Evolutionary conservation across 2,329 filamentous ascomycete species (phyloP), one percentile per base, ranked within the genome.

Genomic region (Whalleya microplaca): DNA sequence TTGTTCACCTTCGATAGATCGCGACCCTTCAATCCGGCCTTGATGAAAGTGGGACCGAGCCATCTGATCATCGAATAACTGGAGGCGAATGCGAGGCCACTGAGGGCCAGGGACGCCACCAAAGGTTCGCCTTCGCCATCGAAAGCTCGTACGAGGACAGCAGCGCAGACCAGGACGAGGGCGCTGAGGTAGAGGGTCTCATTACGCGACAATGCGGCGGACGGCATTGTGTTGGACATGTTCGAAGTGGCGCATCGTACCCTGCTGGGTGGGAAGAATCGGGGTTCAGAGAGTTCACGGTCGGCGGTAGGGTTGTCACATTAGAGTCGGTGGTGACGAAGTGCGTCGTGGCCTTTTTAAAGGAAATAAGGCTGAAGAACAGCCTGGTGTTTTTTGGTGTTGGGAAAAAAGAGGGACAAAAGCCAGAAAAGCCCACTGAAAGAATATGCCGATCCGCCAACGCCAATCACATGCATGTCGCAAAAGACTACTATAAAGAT

Each of bases 11-110:
- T 99, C 71, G 89, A 88, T 80, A 97, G 82, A 73, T 99, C 95
- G 68, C 85, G 90, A 53, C 95, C 95, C 72, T 93, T 95, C 71
- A 97, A 84, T 16, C 94, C 95, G 40, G 91, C 91, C 65, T 84
- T 87, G 72, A 97, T 88, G 73, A 99, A 98, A 1, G 90, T 88
- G 53, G 91, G 87, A 1, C 94, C 94, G 5, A 97, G 88, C 94
- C 94, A 98, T 78, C 90, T 83, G 74, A 98, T 94, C 78, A 97
- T 85, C 68, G 90, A 86, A 74, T 91, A 98, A 58, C 87, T 87
- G 46, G 89, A 85, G 3, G 88, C 81, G 72, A 96, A 99, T 37
- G 91, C 92, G 64, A 96, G 80, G 20, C 89, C 85, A 69, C 91
- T 95, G 67, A 98, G 89, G 16, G 93, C 91, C 54, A 96, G 79